Evolutionary conservation across 2,329 filamentous ascomycete genomes (phyloP).

Genomic region (Sordariomycetes sp.): DNA sequence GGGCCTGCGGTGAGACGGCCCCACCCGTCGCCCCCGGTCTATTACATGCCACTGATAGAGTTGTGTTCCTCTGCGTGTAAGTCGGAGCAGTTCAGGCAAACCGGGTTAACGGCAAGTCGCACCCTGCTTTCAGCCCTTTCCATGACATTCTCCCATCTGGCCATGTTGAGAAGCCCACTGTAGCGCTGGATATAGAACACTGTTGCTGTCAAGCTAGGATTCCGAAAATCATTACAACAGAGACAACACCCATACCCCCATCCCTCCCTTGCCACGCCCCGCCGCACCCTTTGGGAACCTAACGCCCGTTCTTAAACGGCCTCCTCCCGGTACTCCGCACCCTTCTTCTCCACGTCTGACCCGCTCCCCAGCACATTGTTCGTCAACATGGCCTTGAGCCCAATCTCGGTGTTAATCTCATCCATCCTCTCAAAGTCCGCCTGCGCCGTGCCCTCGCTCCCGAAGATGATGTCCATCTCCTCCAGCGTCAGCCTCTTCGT

Average conservation of each 20-base stretch:
- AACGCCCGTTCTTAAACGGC: not conserved
- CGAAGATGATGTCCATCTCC: slow-evolving; percentile 38
- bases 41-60: too few relatives aligned
- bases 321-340: not conserved
- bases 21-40: too few relatives aligned
- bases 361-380: not conserved
- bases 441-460: slow-evolving; percentile 37
- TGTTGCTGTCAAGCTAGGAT: too few relatives aligned
- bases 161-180: too few relatives aligned
- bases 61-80: too few relatives aligned
- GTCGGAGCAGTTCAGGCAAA: too few relatives aligned
- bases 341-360: slow-evolving; percentile 3
- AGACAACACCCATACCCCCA: not conserved
- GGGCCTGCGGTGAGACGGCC: too few relatives aligned
- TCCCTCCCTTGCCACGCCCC: not conserved
- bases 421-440: slow-evolving; percentile 61
- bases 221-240: too few relatives aligned
- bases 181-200: too few relatives aligned
- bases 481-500: slow-evolving; percentile 54
- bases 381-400: slow-evolving; percentile 34
- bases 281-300: not conserved
- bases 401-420: slow-evolving; percentile 63
- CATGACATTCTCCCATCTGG: too few relatives aligned
- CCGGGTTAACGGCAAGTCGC: too few relatives aligned
- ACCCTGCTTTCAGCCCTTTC: too few relatives aligned